phyloP scores from a whole-genome alignment of 1,139 yeast genomes.

The Yamadazyma kanchanaburiensis region DNA sequence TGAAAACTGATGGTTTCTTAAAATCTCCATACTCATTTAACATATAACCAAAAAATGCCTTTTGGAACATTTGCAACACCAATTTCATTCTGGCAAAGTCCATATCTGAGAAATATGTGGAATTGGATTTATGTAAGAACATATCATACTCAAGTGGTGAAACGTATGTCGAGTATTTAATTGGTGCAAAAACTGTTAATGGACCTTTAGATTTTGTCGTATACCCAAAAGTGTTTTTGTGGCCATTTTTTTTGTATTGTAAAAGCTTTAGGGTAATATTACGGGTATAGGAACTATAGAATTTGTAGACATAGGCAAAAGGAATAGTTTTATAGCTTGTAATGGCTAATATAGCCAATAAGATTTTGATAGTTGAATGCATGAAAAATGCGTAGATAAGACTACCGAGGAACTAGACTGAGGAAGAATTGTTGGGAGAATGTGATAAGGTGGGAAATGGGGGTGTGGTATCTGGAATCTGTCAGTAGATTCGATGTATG shows the following conservation, averaged over 20 bases:
- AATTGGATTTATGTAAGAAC: constrained; percentile 82
- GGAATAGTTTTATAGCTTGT: constrained; percentile 56
- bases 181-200: constrained; percentile 42
- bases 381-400: too few relatives aligned
- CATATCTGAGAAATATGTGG: constrained; percentile 81
- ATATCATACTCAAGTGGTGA: constrained; percentile 81
- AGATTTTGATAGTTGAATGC: too few relatives aligned
- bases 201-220: constrained; percentile 14
- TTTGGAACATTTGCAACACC: constrained; percentile 53
- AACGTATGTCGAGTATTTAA: constrained; percentile 52
- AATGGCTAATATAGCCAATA: constrained; percentile 9
- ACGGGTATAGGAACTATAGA: constrained; percentile 46
- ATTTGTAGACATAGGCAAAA: constrained; percentile 61
- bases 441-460: too few relatives aligned
- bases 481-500: too few relatives aligned
- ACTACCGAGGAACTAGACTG: too few relatives aligned
- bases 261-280: constrained; percentile 36
- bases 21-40: constrained; percentile 39
- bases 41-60: constrained; percentile 38
- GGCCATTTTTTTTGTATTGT: constrained; percentile 19
- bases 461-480: too few relatives aligned
- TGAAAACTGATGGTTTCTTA: constrained; percentile 17
- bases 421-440: too few relatives aligned
- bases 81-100: constrained; percentile 75
- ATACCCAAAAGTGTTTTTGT: constrained; percentile 33